Conservation (phyloP, 768 basidiomycete species). For the Rhodotorula kratochvilovae region DNA sequence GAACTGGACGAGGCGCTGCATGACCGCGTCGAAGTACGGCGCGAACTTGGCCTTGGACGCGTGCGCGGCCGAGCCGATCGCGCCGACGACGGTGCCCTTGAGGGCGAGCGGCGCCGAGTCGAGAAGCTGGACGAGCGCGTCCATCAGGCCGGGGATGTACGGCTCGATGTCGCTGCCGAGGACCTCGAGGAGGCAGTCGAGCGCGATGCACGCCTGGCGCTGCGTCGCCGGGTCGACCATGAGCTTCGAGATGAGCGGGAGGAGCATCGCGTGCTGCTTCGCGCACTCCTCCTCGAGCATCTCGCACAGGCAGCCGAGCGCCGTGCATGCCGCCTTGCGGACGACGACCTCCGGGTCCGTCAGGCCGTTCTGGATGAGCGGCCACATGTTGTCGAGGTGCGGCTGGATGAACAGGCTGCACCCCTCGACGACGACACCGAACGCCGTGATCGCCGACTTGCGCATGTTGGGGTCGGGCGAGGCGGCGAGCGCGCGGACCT, state of each 20-base stretch:
- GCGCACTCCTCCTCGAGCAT: slow-evolving; percentile 93
- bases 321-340: slow-evolving; percentile 90
- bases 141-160: slow-evolving; percentile 92
- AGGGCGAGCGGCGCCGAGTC: slow-evolving; percentile 78
- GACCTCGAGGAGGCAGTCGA: slow-evolving; percentile 93
- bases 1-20: slow-evolving; percentile 83
- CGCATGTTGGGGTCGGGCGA: slow-evolving; percentile 73
- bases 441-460: slow-evolving; percentile 87
- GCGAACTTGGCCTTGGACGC: slow-evolving; percentile 85
- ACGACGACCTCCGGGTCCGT: slow-evolving; percentile 77
- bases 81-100: slow-evolving; percentile 92
- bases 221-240: slow-evolving; percentile 83
- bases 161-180: slow-evolving; percentile 74
- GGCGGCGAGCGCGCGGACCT: slow-evolving; percentile 78
- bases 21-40: slow-evolving; percentile 89
- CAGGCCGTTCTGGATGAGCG: slow-evolving; percentile 81
- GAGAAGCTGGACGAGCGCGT: slow-evolving; percentile 77
- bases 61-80: slow-evolving; percentile 96
- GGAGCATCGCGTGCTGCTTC: slow-evolving; percentile 68
- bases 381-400: slow-evolving; percentile 86
- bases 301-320: slow-evolving; percentile 92
- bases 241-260: slow-evolving; percentile 61
- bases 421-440: slow-evolving; percentile 93
- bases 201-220: slow-evolving; percentile 88
- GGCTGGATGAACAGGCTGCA: slow-evolving; percentile 98